Evolutionary conservation across 2,329 filamentous ascomycete species (phyloP), one percentile per base, ranked within the genome.

Genomic region (Tolypocladium ophioglossoides): DNA sequence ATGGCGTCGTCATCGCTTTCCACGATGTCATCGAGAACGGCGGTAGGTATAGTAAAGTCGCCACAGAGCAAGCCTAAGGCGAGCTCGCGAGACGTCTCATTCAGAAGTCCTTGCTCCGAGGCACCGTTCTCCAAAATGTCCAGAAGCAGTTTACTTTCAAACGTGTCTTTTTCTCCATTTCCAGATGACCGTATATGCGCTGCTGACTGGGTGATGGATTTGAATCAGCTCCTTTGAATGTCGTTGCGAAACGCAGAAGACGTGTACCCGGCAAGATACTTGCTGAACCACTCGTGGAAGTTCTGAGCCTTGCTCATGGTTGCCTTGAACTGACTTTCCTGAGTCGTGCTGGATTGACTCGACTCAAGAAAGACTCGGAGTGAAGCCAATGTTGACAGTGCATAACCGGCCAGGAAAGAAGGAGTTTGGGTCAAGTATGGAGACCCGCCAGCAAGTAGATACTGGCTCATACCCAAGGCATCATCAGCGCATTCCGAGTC

Each of bases 401-500:
- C 80, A 58, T 91, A 87, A 0, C 91, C 92, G 12, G 88, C 85
- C 44, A 95, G 74, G 62, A 96, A 96, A 0, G 84, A 85, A 0
- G 90, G 84, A 0, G 79, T 76, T 35, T 79, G 75, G 4, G 68
- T 71, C 5, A 99, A 74, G 65, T 92, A 84, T 6, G 72, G 62
- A 18, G 74, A 72, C 9, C 92, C 91, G 52, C 80, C 78, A 7
- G 80, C 74, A 16, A 97, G 75, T 1, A 99, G 78, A 68, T 95
- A 96, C 67, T 90, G 87, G 56, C 88, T 84, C 37, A 99, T 80
- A 0, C 91, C 92, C 47, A 97, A 77, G 1, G 89, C 85, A 72
- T 99, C 94, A 64, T 96, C 89, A 11, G 91, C 88, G 68, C 92
- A 97, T 64, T 95, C 87, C 0, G 85, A 79, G 61, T 97, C 86